A percentile compares a stretch with the other conserved stretches of the same genome.
Conservation (phyloP, 2,329 filamentous ascomycete species). For the Aspergillus sp. region DNA sequence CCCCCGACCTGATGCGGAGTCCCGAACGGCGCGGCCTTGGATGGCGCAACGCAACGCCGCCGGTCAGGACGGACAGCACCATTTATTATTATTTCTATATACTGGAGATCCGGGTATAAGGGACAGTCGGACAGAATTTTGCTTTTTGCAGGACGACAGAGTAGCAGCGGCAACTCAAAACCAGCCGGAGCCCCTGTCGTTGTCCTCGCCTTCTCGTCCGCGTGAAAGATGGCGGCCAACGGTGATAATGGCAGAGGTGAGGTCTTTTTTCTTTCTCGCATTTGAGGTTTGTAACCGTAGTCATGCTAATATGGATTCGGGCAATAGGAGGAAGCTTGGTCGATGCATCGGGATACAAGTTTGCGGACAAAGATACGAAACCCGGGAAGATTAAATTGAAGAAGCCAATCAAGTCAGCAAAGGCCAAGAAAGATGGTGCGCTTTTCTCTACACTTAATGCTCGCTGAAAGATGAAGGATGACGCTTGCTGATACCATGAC, state of each 20-base stretch:
- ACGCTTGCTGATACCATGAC: background rate
- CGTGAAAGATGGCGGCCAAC: slow-evolving; percentile 29
- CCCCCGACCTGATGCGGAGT: too few species aligned
- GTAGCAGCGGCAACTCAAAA: too few species aligned
- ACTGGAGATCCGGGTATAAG: too few species aligned
- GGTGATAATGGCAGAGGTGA: slow-evolving; percentile 30
- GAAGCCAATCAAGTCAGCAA: slow-evolving; percentile 24
- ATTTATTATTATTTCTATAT: too few species aligned
- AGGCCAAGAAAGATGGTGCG: slow-evolving; percentile 27
- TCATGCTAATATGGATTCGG: background rate
- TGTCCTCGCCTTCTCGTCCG: background rate
- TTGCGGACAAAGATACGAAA: slow-evolving; percentile 39
- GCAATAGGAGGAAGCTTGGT: slow-evolving; percentile 29
- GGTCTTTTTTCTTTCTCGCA: slow-evolving; percentile 1
- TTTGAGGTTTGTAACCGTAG: too few species aligned
- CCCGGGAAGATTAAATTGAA: slow-evolving; percentile 40
- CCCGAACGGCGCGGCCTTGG: background rate
- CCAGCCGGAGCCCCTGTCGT: too few species aligned
- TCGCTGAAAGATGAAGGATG: background rate
- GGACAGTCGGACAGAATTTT: too few species aligned
- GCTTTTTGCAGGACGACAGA: too few species aligned
- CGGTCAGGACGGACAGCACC: too few species aligned
- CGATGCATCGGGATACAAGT: slow-evolving; percentile 41
- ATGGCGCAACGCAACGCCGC: too few species aligned
- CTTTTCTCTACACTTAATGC: slow-evolving; percentile 1